phyloP scores from a whole-genome alignment of 257 asterid genomes.

The Solanum tacnaense region DNA sequence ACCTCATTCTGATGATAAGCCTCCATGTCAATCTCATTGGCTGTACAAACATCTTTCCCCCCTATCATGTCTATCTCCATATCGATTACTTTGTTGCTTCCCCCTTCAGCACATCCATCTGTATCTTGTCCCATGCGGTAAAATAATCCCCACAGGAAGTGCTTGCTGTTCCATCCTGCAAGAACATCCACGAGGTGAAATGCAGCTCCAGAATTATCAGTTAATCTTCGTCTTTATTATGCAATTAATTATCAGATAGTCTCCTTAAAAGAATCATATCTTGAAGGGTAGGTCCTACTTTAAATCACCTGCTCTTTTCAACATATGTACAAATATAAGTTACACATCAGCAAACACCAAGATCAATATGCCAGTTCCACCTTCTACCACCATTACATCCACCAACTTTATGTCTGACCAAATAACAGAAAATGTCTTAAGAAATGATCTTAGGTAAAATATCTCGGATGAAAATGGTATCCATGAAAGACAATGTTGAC shows the following conservation, averaged over 20 bases:
- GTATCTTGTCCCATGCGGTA: background rate
- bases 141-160: slow-evolving; percentile 68
- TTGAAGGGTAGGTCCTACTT: background rate
- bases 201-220: background rate
- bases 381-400: background rate
- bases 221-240: background rate
- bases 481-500: background rate
- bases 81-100: slow-evolving; percentile 16
- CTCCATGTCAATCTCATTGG: slow-evolving; percentile 9
- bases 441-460: background rate
- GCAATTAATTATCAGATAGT: background rate
- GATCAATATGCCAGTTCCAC: background rate
- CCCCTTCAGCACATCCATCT: background rate
- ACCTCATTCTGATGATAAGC: background rate
- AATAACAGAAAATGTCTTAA: background rate
- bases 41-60: slow-evolving; percentile 23
- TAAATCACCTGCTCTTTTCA: background rate
- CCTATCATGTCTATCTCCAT: slow-evolving; percentile 57
- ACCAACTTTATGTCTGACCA: background rate
- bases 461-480: background rate
- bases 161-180: slow-evolving; percentile 43
- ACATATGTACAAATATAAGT: background rate
- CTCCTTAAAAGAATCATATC: background rate
- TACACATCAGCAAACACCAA: background rate
- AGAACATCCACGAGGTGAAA: background rate